Evolutionary conservation across 1,284 basidiomycete genomes (phyloP).

Genomic region (Vanrija humicola): DNA sequence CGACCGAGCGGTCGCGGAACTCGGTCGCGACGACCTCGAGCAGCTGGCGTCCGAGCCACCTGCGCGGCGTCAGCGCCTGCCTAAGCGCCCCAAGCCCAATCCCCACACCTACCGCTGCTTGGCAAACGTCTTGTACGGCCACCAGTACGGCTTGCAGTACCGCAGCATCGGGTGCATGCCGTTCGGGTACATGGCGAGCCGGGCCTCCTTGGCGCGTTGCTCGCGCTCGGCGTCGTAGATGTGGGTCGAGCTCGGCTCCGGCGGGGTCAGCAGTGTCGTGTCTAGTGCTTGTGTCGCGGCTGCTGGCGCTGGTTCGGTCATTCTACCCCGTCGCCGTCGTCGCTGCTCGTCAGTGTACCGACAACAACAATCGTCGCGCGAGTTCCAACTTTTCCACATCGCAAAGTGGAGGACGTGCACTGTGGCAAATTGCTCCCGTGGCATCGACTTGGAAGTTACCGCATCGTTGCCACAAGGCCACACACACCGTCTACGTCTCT

Average conservation of each 20-base stretch:
- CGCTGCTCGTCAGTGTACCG: too few relatives aligned
- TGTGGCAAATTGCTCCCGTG: too few relatives aligned
- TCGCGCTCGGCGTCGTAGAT: neutral
- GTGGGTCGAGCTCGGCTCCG: neutral
- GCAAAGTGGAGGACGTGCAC: too few relatives aligned
- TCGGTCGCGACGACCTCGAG: slow-evolving; percentile 83
- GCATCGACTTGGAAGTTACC: too few relatives aligned
- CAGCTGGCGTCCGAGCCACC: slow-evolving; percentile 46
- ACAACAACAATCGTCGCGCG: too few relatives aligned
- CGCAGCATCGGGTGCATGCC: slow-evolving; percentile 47
- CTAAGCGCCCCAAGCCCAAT: too few relatives aligned
- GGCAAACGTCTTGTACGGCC: slow-evolving; percentile 74
- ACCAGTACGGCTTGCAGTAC: slow-evolving; percentile 52
- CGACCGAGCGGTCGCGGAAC: slow-evolving; percentile 82
- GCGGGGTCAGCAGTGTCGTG: neutral
- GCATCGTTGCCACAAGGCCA: too few relatives aligned
- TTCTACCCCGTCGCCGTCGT: too few relatives aligned
- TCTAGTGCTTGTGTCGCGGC: neutral
- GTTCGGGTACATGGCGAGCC: slow-evolving; percentile 20
- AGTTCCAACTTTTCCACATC: too few relatives aligned
- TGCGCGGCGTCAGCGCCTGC: too few relatives aligned
- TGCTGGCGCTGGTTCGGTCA: neutral
- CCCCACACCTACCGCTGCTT: slow-evolving; percentile 72
- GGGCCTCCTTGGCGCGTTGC: neutral
- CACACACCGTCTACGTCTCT: too few relatives aligned